phyloP scores from a whole-genome alignment of 768 basidiomycete species.

The Lenzites betulinus region DNA sequence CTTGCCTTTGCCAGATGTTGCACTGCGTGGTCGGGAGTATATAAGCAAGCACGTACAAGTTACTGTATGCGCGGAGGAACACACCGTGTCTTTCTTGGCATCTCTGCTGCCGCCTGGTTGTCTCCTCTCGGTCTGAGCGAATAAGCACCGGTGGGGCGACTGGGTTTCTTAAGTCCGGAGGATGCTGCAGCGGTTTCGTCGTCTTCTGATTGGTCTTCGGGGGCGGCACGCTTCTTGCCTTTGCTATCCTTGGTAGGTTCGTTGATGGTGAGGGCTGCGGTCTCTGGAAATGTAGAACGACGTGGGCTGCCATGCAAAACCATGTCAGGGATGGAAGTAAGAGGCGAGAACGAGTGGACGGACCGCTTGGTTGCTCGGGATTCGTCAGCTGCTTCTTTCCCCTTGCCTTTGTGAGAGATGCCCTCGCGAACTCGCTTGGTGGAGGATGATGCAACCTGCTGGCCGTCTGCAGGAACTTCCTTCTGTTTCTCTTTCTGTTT shows the following conservation, averaged over 20 bases:
- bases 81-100: conserved; percentile 80
- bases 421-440: conserved; percentile 58
- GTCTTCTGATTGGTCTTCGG: conserved; percentile 69
- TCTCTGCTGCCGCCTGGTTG: conserved; percentile 47
- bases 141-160: conserved; percentile 54
- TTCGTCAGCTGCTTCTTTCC: conserved; percentile 60
- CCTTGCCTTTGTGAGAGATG: conserved; percentile 59
- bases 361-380: conserved; percentile 64
- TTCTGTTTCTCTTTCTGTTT: conserved; percentile 68
- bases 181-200: conserved; percentile 50
- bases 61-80: conserved; percentile 11
- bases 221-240: conserved; percentile 90
- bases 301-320: conserved; percentile 50
- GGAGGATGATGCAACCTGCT: conserved; percentile 43
- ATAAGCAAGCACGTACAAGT: conserved; percentile 5
- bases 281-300: conserved; percentile 50
- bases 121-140: conserved; percentile 64
- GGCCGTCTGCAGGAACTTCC: conserved; percentile 48
- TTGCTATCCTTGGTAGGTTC: conserved; percentile 76
- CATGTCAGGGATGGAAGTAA: conserved; percentile 6
- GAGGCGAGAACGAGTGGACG: conserved; percentile 35
- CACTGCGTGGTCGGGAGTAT: conserved; percentile 35
- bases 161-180: conserved; percentile 57
- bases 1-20: conserved; percentile 60
- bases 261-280: conserved; percentile 62